Evolutionary conservation across 345 rosid species (phyloP), one percentile per base, ranked within the genome.

Genomic region (Brassica carinata): DNA sequence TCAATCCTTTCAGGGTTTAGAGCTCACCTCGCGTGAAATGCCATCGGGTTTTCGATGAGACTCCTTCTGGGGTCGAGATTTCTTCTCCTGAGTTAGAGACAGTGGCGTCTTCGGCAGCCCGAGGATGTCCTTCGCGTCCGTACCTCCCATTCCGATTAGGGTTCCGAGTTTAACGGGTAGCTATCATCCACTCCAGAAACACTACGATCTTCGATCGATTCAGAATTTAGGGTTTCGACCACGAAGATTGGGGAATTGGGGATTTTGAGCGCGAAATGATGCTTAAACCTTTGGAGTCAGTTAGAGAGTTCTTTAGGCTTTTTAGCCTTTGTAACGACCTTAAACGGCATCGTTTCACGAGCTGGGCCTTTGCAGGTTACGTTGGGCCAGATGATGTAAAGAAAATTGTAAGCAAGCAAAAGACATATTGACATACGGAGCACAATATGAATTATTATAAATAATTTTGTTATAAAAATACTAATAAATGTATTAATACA

Each of bases 41-140:
- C 98, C 99, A 90, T 93, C 97, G 68, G 99, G 99, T 83, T 96
- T 96, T 73, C 98, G 81, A 74, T 93, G 94, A 18, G 98, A 86
- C 63, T 93, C 97, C 71, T 93, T 93, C 77, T 87, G 93, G 2
- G 94, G 94, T 27, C 94, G 91, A 69, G 95, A 81, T 83, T 89
- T 96, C 92, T 93, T 96, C 89, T 96, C 98, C 36, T 89, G 94
- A 7, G 88, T 57, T 72, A 88, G 36, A 9, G 91, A 84, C 71
- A 89, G 64, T 40, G 92, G 92, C 38, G 89, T 89, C 73, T 94
- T 90, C 33, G 97, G 92, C 84, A 94, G 79, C 34, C 98, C 98
- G 7, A 94, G 84, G 14, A 94, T 92, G 87, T 90, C 98, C 83
- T 94, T 94, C 13, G 96, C 96, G 78, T 94, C 97, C 84, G 93